Evolutionary conservation across 768 basidiomycete species (phyloP), one percentile per base, ranked within the genome.

Genomic region (Infundibulicybe gibba): DNA sequence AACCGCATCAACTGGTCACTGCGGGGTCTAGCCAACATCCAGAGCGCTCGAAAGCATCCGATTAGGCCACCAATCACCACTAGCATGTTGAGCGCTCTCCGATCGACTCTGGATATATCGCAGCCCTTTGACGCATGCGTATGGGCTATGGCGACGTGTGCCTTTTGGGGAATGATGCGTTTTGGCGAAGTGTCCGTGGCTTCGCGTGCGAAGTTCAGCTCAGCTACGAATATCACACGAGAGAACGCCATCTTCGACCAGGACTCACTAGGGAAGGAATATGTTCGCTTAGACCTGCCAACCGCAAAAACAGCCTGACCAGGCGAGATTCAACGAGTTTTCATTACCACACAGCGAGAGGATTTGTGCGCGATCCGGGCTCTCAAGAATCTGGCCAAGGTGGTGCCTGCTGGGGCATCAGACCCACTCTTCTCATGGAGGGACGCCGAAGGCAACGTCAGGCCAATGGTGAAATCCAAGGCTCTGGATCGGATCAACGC

Each of bases 121-220:
- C 40, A 62, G 11, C 56, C 68, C 0, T 75, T 73, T 44, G 69
- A 74, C 44, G 68, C 71, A 0, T 70, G 67, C 30, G 42, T 72
- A 1, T 72, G 69, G 69, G 69, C 71, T 0, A 60, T 63, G 39
- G 60, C 60, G 0, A 25, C 46, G 0, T 70, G 61, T 43, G 65
- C 68, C 0, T 74, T 0, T 67, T 71, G 43, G n/a, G n/a, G n/a
- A n/a, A n/a, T n/a, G n/a, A n/a, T n/a, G n/a, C n/a, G n/a, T n/a
- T n/a, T n/a, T n/a, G 67, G 71, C 0, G 69, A 75, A 49, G 61
- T 67, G 0, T 53, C 69, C 0, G 66, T 70, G 0, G 20, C 40
- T 3, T 45, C 63, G 0, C 51, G 54, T 1, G 11, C 31, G 0
- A 47, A 37, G 12, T 71, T 68, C 44, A 32, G 55, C 40, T 33